phyloP scores from a whole-genome alignment of 768 basidiomycete species.

The Grammothele lineata region DNA sequence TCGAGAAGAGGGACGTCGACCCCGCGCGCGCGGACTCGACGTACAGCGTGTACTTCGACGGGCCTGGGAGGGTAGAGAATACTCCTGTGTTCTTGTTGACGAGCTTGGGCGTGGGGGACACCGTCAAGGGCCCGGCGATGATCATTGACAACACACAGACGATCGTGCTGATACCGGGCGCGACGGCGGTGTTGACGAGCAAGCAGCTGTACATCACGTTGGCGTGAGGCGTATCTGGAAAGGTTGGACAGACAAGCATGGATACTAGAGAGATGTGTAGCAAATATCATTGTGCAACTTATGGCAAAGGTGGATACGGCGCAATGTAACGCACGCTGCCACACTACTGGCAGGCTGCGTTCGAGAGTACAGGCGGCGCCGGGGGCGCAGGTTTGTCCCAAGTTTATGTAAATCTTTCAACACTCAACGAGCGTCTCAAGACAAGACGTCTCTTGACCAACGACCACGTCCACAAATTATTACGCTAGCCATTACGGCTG shows the following conservation, averaged over 20 bases:
- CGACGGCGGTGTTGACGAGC: constrained; percentile 60
- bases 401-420: too few relatives aligned
- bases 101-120: constrained; percentile 62
- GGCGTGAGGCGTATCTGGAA: constrained; percentile 5
- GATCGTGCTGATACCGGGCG: constrained; percentile 78
- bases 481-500: too few relatives aligned
- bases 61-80: constrained; percentile 65
- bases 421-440: too few relatives aligned
- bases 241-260: too few relatives aligned
- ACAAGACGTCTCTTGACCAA: too few relatives aligned
- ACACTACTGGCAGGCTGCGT: too few relatives aligned
- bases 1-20: constrained; percentile 39
- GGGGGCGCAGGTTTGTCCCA: too few relatives aligned
- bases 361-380: too few relatives aligned
- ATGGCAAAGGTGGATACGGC: too few relatives aligned
- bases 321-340: too few relatives aligned
- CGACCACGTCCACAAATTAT: too few relatives aligned
- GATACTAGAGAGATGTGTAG: too few relatives aligned
- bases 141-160: constrained; percentile 96
- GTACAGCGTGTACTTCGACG: constrained; percentile 80
- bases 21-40: constrained; percentile 44
- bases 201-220: constrained; percentile 61
- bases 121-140: constrained; percentile 82
- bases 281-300: not conserved
- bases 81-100: constrained; percentile 80